Evolutionary conservation across 768 basidiomycete genomes (phyloP), one percentile per base, ranked within the genome.

Genomic region (Phanerochaete carnosa): DNA sequence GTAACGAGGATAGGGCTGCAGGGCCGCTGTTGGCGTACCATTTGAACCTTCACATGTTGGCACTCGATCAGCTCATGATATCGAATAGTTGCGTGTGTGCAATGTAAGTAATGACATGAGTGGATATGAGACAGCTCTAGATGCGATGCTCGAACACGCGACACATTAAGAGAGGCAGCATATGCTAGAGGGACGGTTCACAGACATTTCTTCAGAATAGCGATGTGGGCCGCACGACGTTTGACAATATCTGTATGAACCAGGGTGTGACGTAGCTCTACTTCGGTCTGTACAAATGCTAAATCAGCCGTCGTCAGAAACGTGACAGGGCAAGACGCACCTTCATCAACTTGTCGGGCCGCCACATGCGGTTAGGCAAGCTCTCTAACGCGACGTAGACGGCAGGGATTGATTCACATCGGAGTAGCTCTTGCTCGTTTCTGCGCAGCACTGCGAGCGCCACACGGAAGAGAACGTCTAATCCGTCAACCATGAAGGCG

Each of bases 331-430:
- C 19, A 2, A 57, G 22, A 74, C 83, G 26, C 61, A 96, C 96
- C 81, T 92, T 91, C 35, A 98, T 77, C 1, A 99, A 77, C 70
- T 88, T 90, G 70, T 96, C 95, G 0, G 93, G 87, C 63, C 94
- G 87, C 92, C 95, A 98, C 84, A 95, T 88, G 60, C 94, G 80
- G 13, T 92, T 94, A 1, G 97, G 95, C 62, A 97, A 76, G 66
- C 89, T 91, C 71, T 95, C 91, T 58, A 99, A 74, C 5, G 92
- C 86, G 11, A 94, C 89, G 69, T 98, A 98, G 1, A 98, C 84
- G 1, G 92, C 90, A 0, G 92, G 88, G 46, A 94, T 88, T 1
- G 91, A 93, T 64, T 92, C 86, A 70, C 92, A 94, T 0, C 81
- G 81, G 25, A 96, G 75, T 0, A 99, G 83, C 65, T 97, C 95